Base-by-base conservation (phyloP, 805 yeast genomes). In the Myxozyma neotropica region DNA sequence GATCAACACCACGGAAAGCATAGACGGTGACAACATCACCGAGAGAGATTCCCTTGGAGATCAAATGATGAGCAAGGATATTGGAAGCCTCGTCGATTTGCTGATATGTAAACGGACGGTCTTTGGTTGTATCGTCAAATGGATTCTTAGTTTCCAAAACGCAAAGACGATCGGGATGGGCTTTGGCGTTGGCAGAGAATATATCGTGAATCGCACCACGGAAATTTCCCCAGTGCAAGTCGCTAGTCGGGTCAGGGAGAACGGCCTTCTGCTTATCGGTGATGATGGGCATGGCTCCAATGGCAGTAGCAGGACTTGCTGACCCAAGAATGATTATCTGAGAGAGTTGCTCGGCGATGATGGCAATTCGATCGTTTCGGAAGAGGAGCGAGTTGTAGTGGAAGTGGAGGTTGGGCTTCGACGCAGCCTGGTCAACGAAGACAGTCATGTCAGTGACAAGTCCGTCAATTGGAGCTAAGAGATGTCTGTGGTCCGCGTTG, bases 11-110 rank as follows among this genome's bases (percentile, higher is more conserved):
- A 75, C 99, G 85, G 70, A 93, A 89, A 26, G 99, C 97, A 72
- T 94, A 94, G 67, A 95, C 92, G 96, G 92, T 92, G 17, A 94
- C 98, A 17, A 94, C 90, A 73, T 94, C 98, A 57, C 98, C 99
- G 70, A 88, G 80, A 65, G 83, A 78, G 69, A 94, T 87, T 13
- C 98, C 98, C 4, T 86, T 83, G 26, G 81, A 76, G 58, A 89
- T 85, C 68, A 94, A 80, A 70, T 89, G 88, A 75, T 94, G 93
- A 36, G 96, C 98, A 17, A 94, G 92, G 29, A 91, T 81, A 70
- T 95, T 94, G 13, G 97, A 90, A 1, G 97, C 93, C 73, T 89
- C 88, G 73, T 94, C 85, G 69, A 94, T 93, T 72, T 93, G 97
- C 69, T 78, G 79, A 73, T 94, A 94, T 36, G 88, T 84, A 78